Evolutionary conservation across 768 basidiomycete genomes (phyloP).

Genomic region (Strobilomyces echinocephalus): DNA sequence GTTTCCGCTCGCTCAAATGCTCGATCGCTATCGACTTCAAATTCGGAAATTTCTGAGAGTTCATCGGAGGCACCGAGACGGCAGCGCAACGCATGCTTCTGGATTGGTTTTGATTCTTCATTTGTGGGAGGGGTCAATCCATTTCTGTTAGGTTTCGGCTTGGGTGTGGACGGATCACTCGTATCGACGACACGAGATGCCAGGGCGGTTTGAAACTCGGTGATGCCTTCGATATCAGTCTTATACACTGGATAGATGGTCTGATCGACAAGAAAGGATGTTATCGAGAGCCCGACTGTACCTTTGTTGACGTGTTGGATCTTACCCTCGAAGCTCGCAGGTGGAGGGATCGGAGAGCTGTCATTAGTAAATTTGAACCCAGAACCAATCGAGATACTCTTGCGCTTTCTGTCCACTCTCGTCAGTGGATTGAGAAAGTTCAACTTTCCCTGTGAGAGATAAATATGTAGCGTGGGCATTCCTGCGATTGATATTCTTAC

Average conservation of each 20-base stretch:
- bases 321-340: slow-evolving; percentile 31
- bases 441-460: slow-evolving; percentile 26
- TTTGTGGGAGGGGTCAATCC: neutral
- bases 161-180: neutral
- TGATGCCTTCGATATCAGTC: slow-evolving; percentile 21
- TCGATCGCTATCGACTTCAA: slow-evolving; percentile 12
- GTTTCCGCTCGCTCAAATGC: neutral
- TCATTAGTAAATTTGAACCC: slow-evolving; percentile 20
- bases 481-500: slow-evolving; percentile 29
- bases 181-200: neutral
- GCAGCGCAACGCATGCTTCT: neutral
- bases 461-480: neutral
- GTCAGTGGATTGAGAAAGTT: slow-evolving; percentile 22
- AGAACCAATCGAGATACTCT: slow-evolving; percentile 26
- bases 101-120: neutral
- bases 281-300: neutral
- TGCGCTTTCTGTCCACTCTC: slow-evolving; percentile 12
- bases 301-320: slow-evolving; percentile 29
- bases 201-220: neutral
- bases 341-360: slow-evolving; percentile 20
- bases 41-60: slow-evolving; percentile 34
- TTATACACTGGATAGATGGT: slow-evolving; percentile 22
- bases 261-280: neutral
- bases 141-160: neutral
- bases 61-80: slow-evolving; percentile 14